These are phyloP conservation scores for Basidiobolus meristosporus DNA, from an alignment of 371 early-diverging fungal species.

Conservation along the genomic window DNA sequence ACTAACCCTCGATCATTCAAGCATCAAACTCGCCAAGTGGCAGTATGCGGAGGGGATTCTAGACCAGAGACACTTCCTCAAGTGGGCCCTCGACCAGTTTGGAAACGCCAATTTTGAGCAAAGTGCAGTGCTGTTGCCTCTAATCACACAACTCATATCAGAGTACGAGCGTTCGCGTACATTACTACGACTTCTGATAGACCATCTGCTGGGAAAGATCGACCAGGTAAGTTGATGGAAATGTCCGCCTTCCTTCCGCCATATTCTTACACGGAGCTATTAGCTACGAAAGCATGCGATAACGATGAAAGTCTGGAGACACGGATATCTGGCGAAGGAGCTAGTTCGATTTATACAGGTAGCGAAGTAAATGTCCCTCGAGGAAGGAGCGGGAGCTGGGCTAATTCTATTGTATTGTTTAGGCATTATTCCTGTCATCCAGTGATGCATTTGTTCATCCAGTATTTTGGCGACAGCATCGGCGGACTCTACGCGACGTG, in stretches of 20 bases:
- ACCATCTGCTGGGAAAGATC: slow-evolving; percentile 22
- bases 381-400: no score
- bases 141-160: slow-evolving; percentile 34
- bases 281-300: no score
- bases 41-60: slow-evolving; percentile 50
- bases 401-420: no score
- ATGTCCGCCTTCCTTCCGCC: background rate
- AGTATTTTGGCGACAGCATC: no score
- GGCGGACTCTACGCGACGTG: no score
- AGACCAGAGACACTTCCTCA: slow-evolving; percentile 40
- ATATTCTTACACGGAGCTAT: no score
- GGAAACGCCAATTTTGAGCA: slow-evolving; percentile 28
- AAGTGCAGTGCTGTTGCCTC: slow-evolving; percentile 31
- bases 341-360: no score
- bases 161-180: slow-evolving; percentile 46
- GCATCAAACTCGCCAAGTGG: slow-evolving; percentile 34
- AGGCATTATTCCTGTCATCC: no score
- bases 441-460: no score
- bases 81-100: slow-evolving; percentile 31
- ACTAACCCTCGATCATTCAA: slow-evolving; percentile 1
- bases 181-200: slow-evolving; percentile 42
- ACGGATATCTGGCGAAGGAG: no score
- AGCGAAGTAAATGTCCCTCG: no score
- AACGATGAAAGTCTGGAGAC: no score
- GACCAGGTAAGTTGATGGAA: slow-evolving; percentile 19